A percentile compares a stretch with the other conserved stretches of the same genome.
Evolutionary conservation across 129 eudicot species (phyloP).

Genomic region (Flaveria brownii): DNA sequence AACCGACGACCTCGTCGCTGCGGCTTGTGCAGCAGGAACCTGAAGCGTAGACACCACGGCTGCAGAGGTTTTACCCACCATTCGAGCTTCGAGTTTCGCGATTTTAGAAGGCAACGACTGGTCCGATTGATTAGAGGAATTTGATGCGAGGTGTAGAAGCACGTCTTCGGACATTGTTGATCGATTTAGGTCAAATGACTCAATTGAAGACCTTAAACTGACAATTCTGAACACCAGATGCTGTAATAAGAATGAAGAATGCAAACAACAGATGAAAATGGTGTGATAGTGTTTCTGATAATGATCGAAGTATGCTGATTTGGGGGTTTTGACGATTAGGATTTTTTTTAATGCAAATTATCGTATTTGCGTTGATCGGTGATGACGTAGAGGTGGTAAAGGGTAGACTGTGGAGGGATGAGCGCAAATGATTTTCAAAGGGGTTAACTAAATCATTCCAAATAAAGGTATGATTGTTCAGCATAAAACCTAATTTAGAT

Average conservation of each 20-base stretch:
- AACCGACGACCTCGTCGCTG: constrained; percentile 43
- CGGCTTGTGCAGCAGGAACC: constrained; percentile 41
- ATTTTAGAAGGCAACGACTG: constrained; percentile 72
- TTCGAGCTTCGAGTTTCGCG: constrained; percentile 90
- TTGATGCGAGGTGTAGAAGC: constrained; percentile 76
- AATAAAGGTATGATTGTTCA: too few relatives aligned
- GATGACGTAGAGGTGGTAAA: constrained; percentile 13
- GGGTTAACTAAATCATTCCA: too few relatives aligned
- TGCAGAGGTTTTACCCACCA: constrained; percentile 77
- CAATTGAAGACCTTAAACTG: too few relatives aligned
- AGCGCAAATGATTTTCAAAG: constrained; percentile 13
- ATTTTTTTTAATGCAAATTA: constrained; percentile 10
- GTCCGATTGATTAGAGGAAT: constrained; percentile 92
- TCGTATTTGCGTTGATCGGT: constrained; percentile 1
- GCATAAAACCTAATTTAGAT: too few relatives aligned
- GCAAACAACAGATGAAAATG: background rate
- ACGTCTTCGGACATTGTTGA: constrained; percentile 85
- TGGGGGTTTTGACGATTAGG: constrained; percentile 22
- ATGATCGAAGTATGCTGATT: constrained; percentile 26
- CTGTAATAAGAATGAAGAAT: constrained; percentile 3
- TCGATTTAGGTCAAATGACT: background rate
- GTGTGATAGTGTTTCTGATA: constrained; percentile 30
- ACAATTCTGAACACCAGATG: background rate
- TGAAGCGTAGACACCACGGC: constrained; percentile 42
- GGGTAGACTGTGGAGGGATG: background rate